Conservation (phyloP, 345 rosid species). For the Physaria fendleri region DNA sequence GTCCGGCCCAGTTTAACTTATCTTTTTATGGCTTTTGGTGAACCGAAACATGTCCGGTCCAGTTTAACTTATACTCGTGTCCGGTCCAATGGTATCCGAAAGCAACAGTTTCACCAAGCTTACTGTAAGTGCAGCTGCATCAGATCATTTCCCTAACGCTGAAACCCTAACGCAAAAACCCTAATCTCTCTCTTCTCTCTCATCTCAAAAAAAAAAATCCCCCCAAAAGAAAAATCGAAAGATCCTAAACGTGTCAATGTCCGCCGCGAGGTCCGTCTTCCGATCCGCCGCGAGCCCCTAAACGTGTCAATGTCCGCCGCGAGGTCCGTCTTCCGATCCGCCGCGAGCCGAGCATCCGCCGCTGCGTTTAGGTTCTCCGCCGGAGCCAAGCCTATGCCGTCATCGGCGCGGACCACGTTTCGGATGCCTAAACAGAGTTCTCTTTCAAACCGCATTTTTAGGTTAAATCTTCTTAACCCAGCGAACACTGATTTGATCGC, state of each 20-base stretch:
- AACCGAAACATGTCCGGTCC: no score
- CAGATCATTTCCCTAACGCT: neutral
- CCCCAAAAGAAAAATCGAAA: neutral
- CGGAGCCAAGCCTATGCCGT: conserved; percentile 35
- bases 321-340: conserved; percentile 58
- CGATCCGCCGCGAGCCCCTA: conserved; percentile 53
- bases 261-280: conserved; percentile 61
- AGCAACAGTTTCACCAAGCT: neutral
- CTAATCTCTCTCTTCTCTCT: neutral
- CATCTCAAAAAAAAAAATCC: neutral
- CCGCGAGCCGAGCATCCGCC: conserved; percentile 38
- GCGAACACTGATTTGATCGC: neutral
- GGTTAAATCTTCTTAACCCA: conserved; percentile 30
- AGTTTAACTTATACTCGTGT: no score
- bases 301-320: conserved; percentile 77
- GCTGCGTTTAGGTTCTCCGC: conserved; percentile 33
- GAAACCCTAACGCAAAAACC: conserved; percentile 19
- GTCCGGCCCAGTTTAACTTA: no score
- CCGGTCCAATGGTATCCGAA: no score
- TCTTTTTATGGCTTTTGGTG: no score
- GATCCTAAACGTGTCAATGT: conserved; percentile 37
- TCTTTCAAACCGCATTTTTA: conserved; percentile 51
- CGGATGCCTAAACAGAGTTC: conserved; percentile 49
- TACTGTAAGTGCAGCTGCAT: conserved; percentile 9
- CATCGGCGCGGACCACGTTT: conserved; percentile 44